Conservation (phyloP, 2,329 filamentous ascomycete genomes). For the Aaosphaeria arxii region DNA sequence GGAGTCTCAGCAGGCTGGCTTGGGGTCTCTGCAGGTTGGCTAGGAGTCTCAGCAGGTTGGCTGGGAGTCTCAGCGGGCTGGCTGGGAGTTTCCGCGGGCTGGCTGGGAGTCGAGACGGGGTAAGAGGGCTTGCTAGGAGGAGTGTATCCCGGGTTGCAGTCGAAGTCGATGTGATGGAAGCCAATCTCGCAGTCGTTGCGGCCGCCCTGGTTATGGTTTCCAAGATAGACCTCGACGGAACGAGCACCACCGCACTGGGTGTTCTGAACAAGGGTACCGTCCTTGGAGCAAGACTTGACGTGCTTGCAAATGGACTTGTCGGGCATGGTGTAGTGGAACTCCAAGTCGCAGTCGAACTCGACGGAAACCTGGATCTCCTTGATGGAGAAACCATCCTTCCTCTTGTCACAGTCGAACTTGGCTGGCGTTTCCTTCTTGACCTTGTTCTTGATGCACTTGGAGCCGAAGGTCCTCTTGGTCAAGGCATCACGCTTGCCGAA, state of each 20-base stretch:
- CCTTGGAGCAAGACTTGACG: constrained; percentile 62
- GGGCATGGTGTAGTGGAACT: constrained; percentile 85
- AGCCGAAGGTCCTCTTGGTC: constrained; percentile 43
- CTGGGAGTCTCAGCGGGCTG: constrained; percentile 5
- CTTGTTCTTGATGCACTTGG: constrained; percentile 42
- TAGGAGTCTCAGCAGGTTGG: background rate
- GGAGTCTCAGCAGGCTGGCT: background rate
- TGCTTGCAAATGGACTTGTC: constrained; percentile 83
- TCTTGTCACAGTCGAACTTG: constrained; percentile 64
- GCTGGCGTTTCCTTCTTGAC: constrained; percentile 52
- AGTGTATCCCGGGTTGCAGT: constrained; percentile 53
- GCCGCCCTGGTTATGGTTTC: constrained; percentile 45
- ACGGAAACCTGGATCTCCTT: constrained; percentile 68
- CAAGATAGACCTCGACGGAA: constrained; percentile 68
- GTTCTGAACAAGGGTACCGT: constrained; percentile 73
- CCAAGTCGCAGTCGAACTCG: constrained; percentile 73
- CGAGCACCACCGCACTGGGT: constrained; percentile 89
- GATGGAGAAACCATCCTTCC: constrained; percentile 65
- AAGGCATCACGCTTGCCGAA: constrained; percentile 58
- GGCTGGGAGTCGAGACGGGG: constrained; percentile 2
- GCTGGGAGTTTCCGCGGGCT: constrained; percentile 12
- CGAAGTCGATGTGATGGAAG: constrained; percentile 72
- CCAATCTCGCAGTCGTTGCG: constrained; percentile 65
- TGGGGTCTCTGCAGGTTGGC: background rate
- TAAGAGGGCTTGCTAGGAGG: constrained; percentile 14